These are phyloP conservation scores for Talaromyces sp. DNA, from an alignment of 2,329 filamentous ascomycete species.

Conservation along the genomic window DNA sequence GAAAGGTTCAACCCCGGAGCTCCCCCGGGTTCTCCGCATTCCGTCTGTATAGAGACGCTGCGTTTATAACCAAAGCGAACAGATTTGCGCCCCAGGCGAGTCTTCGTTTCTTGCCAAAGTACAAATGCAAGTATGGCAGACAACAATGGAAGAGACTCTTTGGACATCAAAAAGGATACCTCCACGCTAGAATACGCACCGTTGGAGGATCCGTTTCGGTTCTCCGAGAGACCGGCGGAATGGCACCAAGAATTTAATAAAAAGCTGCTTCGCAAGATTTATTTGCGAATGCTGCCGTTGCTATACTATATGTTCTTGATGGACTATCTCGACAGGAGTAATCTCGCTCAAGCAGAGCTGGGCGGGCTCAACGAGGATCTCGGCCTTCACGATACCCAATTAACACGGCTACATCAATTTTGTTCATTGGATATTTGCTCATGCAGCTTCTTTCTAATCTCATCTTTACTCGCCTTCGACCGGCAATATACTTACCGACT, in stretches of 20 bases:
- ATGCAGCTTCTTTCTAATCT: conserved; percentile 50
- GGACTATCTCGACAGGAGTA: conserved; percentile 43
- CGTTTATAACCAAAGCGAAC: not conserved
- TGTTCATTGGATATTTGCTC: conserved; percentile 48
- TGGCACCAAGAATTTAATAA: not conserved
- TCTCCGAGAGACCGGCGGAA: not conserved
- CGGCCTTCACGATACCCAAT: conserved; percentile 36
- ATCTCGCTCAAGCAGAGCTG: conserved; percentile 70
- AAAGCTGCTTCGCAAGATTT: conserved; percentile 13
- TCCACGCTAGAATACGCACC: not conserved
- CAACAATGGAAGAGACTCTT: not conserved
- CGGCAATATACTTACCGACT: conserved; percentile 40
- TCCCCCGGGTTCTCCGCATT: not conserved
- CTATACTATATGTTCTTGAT: conserved; percentile 12
- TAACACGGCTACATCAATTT: conserved; percentile 49
- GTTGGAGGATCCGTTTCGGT: not conserved
- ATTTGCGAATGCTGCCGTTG: conserved; percentile 13
- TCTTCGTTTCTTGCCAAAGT: not conserved
- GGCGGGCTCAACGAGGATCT: conserved; percentile 50
- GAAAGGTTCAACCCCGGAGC: not conserved
- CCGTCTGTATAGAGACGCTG: not conserved
- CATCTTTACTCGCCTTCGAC: conserved; percentile 47
- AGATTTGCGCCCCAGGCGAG: not conserved
- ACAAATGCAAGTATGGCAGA: not conserved
- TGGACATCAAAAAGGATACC: not conserved